A percentile compares a stretch with the other conserved stretches of the same genome.
These are phyloP conservation scores for Aspergillus pseudoviridinutans DNA, from an alignment of 2,329 filamentous ascomycete species.

Conservation along the genomic window DNA sequence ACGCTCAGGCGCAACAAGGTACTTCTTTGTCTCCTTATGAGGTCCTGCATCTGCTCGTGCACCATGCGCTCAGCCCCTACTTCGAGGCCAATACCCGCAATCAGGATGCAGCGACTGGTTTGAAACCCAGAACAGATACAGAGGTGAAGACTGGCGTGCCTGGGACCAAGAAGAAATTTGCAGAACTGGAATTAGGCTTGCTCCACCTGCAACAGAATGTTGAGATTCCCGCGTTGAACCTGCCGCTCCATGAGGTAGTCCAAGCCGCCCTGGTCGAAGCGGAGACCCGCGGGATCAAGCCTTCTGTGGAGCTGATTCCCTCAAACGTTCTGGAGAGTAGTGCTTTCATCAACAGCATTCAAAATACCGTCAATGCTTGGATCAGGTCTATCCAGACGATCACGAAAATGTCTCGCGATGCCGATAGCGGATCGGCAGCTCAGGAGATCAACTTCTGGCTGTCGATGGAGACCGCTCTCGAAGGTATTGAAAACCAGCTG, in stretches of 20 bases:
- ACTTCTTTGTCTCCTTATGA: slow-evolving; percentile 80
- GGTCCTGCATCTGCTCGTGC: slow-evolving; percentile 84
- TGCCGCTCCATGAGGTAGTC: slow-evolving; percentile 85
- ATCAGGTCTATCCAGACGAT: slow-evolving; percentile 98
- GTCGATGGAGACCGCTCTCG: slow-evolving; percentile 90
- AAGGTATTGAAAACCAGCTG: slow-evolving; percentile 86
- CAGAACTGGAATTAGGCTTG: slow-evolving; percentile 86
- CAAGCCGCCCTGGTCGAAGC: slow-evolving; percentile 81
- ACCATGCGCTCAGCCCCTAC: slow-evolving; percentile 87
- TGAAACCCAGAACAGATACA: slow-evolving; percentile 72
- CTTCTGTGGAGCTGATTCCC: slow-evolving; percentile 75
- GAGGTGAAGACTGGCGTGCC: slow-evolving; percentile 93
- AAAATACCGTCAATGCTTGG: slow-evolving; percentile 93
- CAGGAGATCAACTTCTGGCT: slow-evolving; percentile 99
- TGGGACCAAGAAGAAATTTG: slow-evolving; percentile 95
- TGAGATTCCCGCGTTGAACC: slow-evolving; percentile 87
- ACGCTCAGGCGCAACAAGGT: slow-evolving; percentile 64
- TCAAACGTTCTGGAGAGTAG: slow-evolving; percentile 76
- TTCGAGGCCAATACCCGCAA: slow-evolving; percentile 94
- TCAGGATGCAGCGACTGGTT: slow-evolving; percentile 62
- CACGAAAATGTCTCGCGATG: slow-evolving; percentile 88
- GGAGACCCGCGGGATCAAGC: slow-evolving; percentile 59
- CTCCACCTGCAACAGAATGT: slow-evolving; percentile 95
- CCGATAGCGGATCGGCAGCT: slow-evolving; percentile 72
- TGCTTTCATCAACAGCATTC: slow-evolving; percentile 86